phyloP scores from a whole-genome alignment of 495 filamentous ascomycete species.

The Trichoderma virens region DNA sequence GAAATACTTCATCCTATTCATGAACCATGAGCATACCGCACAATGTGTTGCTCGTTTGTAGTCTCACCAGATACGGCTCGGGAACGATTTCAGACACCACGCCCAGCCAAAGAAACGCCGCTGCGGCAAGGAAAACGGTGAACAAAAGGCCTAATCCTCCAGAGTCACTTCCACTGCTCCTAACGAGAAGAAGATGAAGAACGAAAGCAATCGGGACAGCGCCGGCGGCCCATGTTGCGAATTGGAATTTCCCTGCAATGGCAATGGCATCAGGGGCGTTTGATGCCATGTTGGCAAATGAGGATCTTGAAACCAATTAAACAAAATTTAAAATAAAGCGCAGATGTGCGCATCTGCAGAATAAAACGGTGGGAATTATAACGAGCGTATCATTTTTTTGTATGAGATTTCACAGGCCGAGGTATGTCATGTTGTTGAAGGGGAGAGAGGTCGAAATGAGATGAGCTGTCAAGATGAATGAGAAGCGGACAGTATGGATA shows the following conservation, averaged over 20 bases:
- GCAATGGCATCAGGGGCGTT: not conserved
- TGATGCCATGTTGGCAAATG: not conserved
- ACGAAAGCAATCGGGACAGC: not conserved
- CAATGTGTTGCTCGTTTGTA: not conserved
- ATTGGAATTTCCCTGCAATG: not conserved
- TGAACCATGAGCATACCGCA: slow-evolving; percentile 14
- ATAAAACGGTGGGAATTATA: not conserved
- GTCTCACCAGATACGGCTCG: slow-evolving; percentile 71
- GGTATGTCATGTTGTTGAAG: not conserved
- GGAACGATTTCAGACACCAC: slow-evolving; percentile 47
- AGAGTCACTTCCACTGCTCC: not conserved
- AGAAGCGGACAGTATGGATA: not conserved
- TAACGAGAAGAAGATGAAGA: not conserved
- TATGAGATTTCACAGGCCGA: not conserved
- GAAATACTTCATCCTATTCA: slow-evolving; percentile 83
- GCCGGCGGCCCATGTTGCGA: slow-evolving; percentile 1
- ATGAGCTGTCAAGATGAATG: slow-evolving; percentile 1
- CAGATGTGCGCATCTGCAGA: not conserved
- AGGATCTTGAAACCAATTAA: not conserved
- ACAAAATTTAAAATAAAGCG: not conserved
- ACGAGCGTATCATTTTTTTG: not conserved
- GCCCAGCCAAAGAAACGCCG: slow-evolving; percentile 19
- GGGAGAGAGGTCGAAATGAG: not conserved
- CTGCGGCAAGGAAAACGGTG: not conserved
- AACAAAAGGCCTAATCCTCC: not conserved